Conservation (phyloP, 805 yeast genomes). For the Pichia cabralensis region DNA sequence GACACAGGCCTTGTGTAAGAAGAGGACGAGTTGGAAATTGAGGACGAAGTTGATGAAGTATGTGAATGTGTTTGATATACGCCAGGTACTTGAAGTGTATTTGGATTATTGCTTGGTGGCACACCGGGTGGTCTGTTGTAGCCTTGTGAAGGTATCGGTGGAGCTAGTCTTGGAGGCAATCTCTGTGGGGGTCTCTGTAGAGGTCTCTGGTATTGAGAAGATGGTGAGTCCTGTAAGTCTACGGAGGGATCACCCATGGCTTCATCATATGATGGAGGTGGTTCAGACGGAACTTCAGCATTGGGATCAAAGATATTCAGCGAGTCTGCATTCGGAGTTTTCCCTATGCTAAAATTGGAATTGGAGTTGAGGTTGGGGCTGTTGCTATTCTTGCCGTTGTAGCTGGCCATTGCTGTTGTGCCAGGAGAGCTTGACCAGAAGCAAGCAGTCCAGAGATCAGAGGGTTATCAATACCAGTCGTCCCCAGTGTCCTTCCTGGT, state of each 20-base stretch:
- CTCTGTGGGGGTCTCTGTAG: conserved; percentile 2
- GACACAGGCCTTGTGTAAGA: not conserved
- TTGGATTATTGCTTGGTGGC: too few species aligned
- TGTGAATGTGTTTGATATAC: not conserved
- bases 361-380: too few species aligned
- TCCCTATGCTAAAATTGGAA: too few species aligned
- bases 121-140: conserved; percentile 1
- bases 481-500: too few species aligned
- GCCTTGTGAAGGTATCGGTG: not conserved
- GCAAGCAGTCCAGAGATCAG: too few species aligned
- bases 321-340: conserved; percentile 5
- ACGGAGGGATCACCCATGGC: conserved; percentile 17
- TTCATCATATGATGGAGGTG: conserved; percentile 41
- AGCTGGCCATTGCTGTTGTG: too few species aligned
- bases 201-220: conserved; percentile 1
- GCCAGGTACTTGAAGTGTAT: too few species aligned
- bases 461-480: too few species aligned
- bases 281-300: conserved; percentile 13
- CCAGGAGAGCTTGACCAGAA: too few species aligned
- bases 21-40: not conserved
- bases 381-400: too few species aligned
- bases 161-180: too few species aligned
- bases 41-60: not conserved
- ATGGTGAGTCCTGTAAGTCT: conserved; percentile 10
- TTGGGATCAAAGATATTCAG: conserved; percentile 10